Evolutionary conservation across 2,329 filamentous ascomycete species (phyloP).

Genomic region (Paecilomyces formosus): DNA sequence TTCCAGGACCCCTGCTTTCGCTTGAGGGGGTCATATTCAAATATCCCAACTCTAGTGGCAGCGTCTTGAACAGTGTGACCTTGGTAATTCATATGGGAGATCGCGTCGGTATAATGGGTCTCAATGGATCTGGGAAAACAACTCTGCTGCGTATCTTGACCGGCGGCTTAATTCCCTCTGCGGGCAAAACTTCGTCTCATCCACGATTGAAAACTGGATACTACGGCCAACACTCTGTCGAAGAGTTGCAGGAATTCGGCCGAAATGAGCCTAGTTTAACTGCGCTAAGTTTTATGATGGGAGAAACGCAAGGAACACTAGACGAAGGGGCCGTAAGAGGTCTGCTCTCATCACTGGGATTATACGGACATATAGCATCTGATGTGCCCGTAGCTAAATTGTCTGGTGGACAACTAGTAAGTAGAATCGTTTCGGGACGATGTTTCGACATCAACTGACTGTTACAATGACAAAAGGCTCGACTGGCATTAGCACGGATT

Average conservation of each 20-base stretch:
- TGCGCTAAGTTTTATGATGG: slow-evolving; percentile 50
- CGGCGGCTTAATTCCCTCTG: neutral
- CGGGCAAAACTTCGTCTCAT: neutral
- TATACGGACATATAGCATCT: slow-evolving; percentile 62
- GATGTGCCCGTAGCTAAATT: slow-evolving; percentile 67
- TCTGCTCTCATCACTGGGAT: slow-evolving; percentile 60
- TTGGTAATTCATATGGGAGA: slow-evolving; percentile 67
- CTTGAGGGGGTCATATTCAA: slow-evolving; percentile 62
- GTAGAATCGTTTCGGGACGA: slow-evolving; percentile 38
- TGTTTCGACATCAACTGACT: neutral
- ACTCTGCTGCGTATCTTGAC: slow-evolving; percentile 51
- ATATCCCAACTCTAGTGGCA: slow-evolving; percentile 44
- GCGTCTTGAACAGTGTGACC: slow-evolving; percentile 55
- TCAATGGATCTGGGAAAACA: neutral
- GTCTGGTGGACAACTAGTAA: slow-evolving; percentile 65
- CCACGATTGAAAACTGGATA: neutral
- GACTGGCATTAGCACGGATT: slow-evolving; percentile 60
- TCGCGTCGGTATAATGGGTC: slow-evolving; percentile 12
- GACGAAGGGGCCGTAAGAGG: slow-evolving; percentile 62
- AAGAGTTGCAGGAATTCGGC: neutral
- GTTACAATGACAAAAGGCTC: slow-evolving; percentile 28
- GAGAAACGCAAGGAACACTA: slow-evolving; percentile 45
- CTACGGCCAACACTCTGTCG: neutral
- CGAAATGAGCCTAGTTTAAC: neutral
- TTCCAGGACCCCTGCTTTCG: slow-evolving; percentile 66